A percentile compares a stretch with the other conserved stretches of the same genome.
Evolutionary conservation across 2,329 filamentous ascomycete genomes (phyloP).

Genomic region (Arthrinium phaeospermum): DNA sequence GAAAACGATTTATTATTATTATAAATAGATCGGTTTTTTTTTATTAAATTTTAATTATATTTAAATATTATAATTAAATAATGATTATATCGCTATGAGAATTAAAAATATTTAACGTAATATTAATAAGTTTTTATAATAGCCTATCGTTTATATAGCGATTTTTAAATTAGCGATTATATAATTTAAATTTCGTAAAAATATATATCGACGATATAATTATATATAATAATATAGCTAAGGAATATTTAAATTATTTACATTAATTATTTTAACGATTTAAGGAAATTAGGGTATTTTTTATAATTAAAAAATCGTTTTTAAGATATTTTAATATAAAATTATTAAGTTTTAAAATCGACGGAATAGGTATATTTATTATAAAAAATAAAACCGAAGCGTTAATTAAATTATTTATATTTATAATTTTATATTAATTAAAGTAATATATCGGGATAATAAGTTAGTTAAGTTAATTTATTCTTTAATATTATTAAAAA

Average conservation of each 20-base stretch:
- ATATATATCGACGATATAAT: neutral
- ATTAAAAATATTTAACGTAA: neutral
- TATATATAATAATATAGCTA: neutral
- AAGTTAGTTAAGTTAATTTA: neutral
- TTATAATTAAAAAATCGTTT: neutral
- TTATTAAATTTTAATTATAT: too few species aligned
- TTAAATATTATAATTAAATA: slow-evolving; percentile 17
- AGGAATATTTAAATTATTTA: neutral
- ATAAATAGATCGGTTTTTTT: too few species aligned
- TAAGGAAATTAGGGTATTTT: neutral
- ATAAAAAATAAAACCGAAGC: neutral
- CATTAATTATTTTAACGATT: neutral
- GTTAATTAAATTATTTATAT: neutral
- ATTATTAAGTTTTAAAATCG: neutral
- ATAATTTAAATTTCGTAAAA: neutral
- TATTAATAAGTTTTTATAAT: neutral
- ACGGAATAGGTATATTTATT: neutral
- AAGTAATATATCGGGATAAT: too few species aligned
- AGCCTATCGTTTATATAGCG: neutral
- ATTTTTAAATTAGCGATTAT: neutral
- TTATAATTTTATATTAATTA: neutral
- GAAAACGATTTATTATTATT: too few species aligned
- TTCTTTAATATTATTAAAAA: neutral
- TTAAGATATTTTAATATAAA: neutral
- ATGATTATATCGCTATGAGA: neutral